Evolutionary conservation across 108 stramenopile genomes (phyloP).

Genomic region (Schizochytrium sp.): DNA sequence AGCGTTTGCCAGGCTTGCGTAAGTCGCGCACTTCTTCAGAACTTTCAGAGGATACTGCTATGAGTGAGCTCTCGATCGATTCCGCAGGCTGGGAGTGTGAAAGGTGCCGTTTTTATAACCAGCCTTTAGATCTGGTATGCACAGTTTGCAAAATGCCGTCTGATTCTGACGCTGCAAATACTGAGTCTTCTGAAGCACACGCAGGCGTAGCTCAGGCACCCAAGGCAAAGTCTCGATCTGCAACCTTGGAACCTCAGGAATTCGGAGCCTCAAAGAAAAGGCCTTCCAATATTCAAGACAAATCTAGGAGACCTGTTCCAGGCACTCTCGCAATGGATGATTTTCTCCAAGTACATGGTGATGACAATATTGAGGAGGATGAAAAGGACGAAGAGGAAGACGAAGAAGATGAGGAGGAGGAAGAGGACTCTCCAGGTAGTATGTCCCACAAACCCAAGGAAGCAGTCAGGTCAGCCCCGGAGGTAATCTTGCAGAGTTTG

Average conservation of each 20-base stretch:
- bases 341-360: background rate
- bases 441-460: no score
- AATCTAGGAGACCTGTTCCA: background rate
- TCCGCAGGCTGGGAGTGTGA: slow-evolving; percentile 49
- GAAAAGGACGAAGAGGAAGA: background rate
- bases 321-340: background rate
- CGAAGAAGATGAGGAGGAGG: background rate
- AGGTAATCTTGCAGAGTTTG: background rate
- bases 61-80: background rate
- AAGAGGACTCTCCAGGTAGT: no score
- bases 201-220: background rate
- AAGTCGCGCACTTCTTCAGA: slow-evolving; percentile 3
- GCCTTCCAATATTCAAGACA: no score
- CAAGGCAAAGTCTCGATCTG: no score
- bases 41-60: background rate
- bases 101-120: slow-evolving; percentile 31
- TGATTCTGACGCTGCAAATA: background rate
- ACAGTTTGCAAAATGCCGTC: slow-evolving; percentile 25
- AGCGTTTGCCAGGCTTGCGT: background rate
- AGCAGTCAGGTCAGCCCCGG: no score
- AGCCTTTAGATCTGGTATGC: slow-evolving; percentile 36
- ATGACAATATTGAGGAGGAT: background rate
- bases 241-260: no score
- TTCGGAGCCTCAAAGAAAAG: no score
- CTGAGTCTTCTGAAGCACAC: background rate